phyloP scores from a whole-genome alignment of 306 rosid genomes.

The Dryas octopetala region DNA sequence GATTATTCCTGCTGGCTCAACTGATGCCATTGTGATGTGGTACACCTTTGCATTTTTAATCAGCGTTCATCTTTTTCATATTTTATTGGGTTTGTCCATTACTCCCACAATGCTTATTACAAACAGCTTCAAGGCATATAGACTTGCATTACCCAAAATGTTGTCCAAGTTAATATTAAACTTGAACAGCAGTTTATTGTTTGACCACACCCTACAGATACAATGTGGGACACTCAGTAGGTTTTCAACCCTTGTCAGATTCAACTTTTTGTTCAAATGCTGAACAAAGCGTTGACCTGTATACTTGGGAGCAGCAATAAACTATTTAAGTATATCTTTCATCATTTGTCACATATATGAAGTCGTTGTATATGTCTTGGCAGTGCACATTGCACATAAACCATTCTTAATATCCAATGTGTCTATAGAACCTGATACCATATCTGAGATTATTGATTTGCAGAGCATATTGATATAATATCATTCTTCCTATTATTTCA shows the following conservation, averaged over 20 bases:
- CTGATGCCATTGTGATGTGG: slow-evolving; percentile 96
- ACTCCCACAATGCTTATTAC: no score
- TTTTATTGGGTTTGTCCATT: not conserved
- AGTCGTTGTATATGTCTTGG: not conserved
- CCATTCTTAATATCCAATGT: not conserved
- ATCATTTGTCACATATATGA: not conserved
- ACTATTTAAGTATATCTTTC: not conserved
- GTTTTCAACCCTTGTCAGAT: not conserved
- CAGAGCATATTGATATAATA: not conserved
- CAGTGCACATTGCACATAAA: not conserved
- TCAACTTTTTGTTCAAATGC: not conserved
- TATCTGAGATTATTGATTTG: not conserved
- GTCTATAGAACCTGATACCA: not conserved
- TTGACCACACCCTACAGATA: not conserved
- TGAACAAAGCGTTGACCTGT: no score
- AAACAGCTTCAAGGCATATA: not conserved
- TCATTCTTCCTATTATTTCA: not conserved
- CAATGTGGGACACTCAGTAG: not conserved
- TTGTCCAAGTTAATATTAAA: not conserved
- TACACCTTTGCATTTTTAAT: slow-evolving; percentile 31
- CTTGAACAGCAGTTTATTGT: not conserved
- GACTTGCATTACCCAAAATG: not conserved
- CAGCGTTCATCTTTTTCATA: not conserved
- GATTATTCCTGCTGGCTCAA: slow-evolving; percentile 94
- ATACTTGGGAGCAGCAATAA: no score